Conservation (phyloP, 2,329 filamentous ascomycete genomes). For the Neonectria hederae region DNA sequence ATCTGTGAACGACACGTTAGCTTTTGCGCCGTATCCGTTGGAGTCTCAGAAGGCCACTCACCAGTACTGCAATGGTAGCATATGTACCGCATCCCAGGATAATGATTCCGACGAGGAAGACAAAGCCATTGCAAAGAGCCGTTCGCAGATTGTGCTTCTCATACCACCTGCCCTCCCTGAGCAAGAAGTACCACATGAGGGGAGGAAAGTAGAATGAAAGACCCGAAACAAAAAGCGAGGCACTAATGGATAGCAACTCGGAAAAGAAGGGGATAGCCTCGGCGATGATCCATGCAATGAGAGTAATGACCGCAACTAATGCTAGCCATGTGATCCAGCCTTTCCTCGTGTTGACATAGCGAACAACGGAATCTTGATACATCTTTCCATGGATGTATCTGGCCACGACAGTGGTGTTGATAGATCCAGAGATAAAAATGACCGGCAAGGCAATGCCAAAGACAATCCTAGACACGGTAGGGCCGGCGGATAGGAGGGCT, state of each 20-base stretch:
- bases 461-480: not conserved
- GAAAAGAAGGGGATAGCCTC: conserved; percentile 1
- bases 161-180: conserved; percentile 2
- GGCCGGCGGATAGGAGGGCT: not conserved
- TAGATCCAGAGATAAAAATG: not conserved
- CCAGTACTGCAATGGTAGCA: not conserved
- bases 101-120: not conserved
- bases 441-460: not conserved
- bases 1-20: not conserved
- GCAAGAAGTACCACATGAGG: not conserved
- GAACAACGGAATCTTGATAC: not conserved
- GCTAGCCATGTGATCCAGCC: conserved; percentile 2
- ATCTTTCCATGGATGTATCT: not conserved
- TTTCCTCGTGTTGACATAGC: conserved; percentile 2
- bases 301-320: not conserved
- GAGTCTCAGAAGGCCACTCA: not conserved
- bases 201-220: not conserved
- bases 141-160: not conserved
- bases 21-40: not conserved
- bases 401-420: not conserved
- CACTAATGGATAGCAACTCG: not conserved
- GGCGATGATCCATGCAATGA: not conserved
- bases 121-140: not conserved
- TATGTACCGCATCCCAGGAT: not conserved
- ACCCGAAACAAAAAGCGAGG: not conserved